Evolutionary conservation across 768 basidiomycete genomes (phyloP).

Genomic region (Leucosporidium yakuticum): DNA sequence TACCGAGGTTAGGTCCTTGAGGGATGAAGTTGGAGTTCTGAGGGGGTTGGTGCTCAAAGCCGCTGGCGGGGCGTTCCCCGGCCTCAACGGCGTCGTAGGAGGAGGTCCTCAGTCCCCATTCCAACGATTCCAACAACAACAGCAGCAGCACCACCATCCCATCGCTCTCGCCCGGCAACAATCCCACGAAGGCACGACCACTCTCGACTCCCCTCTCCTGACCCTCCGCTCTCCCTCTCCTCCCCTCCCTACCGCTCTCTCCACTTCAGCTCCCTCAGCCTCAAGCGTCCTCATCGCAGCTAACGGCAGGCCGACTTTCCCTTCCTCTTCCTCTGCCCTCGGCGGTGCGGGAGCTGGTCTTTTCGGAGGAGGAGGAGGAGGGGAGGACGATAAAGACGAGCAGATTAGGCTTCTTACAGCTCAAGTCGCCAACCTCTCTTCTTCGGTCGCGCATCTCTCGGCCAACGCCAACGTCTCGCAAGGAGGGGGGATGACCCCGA

Average conservation of each 20-base stretch:
- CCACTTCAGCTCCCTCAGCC: constrained; percentile 54
- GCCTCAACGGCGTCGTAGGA: neutral
- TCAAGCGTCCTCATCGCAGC: neutral
- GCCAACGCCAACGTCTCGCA: no score
- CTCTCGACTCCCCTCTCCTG: constrained; percentile 23
- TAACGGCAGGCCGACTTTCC: neutral
- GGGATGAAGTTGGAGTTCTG: constrained; percentile 55
- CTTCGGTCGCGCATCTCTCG: constrained; percentile 70
- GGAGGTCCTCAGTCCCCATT: neutral
- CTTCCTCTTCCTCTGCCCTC: neutral
- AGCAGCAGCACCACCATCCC: neutral
- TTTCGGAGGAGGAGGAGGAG: constrained; percentile 66
- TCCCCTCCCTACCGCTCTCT: constrained; percentile 1
- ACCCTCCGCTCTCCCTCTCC: constrained; percentile 33
- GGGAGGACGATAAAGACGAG: constrained; percentile 50
- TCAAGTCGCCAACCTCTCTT: constrained; percentile 68
- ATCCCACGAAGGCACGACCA: constrained; percentile 1
- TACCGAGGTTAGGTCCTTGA: constrained; percentile 14
- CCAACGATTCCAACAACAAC: no score
- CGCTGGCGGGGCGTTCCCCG: neutral
- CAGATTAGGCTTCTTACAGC: constrained; percentile 63
- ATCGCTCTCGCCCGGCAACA: constrained; percentile 12
- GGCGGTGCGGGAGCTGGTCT: constrained; percentile 36
- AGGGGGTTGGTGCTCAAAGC: constrained; percentile 25
- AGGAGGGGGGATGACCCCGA: no score